A percentile compares a stretch with the other conserved stretches of the same genome.
Conservation (phyloP, 768 basidiomycete species). For the Lentinula lateritia region DNA sequence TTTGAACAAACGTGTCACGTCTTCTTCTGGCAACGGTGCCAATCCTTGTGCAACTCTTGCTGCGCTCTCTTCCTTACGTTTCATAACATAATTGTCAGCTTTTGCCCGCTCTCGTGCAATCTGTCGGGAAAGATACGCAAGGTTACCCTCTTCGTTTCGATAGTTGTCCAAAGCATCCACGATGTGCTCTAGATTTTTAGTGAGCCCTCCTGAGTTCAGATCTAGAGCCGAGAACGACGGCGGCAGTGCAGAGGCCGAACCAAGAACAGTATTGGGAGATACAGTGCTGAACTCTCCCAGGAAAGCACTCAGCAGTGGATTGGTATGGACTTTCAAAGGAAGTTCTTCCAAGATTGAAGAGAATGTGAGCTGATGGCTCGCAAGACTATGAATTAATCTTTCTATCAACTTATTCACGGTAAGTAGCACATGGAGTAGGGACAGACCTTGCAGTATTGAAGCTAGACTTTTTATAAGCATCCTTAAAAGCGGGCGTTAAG, state of each 20-base stretch:
- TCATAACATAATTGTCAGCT: constrained; percentile 75
- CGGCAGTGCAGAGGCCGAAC: constrained; percentile 37
- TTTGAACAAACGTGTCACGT: constrained; percentile 79
- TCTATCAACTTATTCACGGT: background rate
- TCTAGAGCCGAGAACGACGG: constrained; percentile 67
- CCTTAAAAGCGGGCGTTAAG: constrained; percentile 73
- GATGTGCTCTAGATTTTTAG: constrained; percentile 77
- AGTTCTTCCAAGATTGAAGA: constrained; percentile 83
- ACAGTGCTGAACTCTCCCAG: constrained; percentile 52
- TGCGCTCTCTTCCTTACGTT: constrained; percentile 86
- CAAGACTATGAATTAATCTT: constrained; percentile 47
- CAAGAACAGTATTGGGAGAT: constrained; percentile 31
- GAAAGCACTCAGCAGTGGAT: constrained; percentile 76
- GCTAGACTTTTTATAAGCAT: constrained; percentile 75
- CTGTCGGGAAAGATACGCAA: constrained; percentile 83
- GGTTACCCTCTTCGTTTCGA: constrained; percentile 87
- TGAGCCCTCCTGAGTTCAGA: constrained; percentile 63
- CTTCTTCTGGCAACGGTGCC: constrained; percentile 82
- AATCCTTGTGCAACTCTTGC: constrained; percentile 76
- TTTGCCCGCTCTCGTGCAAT: constrained; percentile 79
- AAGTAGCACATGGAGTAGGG: background rate
- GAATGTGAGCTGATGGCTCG: constrained; percentile 77
- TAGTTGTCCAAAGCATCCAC: constrained; percentile 83
- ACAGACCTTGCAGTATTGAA: constrained; percentile 82
- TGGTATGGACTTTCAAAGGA: constrained; percentile 79